A percentile compares a stretch with the other conserved stretches of the same genome.
Evolutionary conservation across 2,329 filamentous ascomycete genomes (phyloP).

Genomic region (Fusarium neocosmosporiellum): DNA sequence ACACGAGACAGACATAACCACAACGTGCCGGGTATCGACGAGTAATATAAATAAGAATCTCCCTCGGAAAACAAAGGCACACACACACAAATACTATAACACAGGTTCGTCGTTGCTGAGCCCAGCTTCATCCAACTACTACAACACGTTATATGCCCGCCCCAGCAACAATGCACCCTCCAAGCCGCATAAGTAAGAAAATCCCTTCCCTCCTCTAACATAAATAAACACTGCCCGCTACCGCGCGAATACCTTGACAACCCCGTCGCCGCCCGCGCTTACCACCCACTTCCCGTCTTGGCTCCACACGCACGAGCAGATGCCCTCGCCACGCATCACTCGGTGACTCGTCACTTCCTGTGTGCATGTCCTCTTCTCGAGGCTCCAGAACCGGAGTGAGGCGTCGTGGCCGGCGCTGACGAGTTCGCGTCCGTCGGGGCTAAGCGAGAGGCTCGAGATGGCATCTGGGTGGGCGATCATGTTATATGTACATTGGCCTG

Average conservation of each 20-base stretch:
- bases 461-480: constrained; percentile 97
- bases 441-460: constrained; percentile 91
- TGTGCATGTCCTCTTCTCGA: constrained; percentile 94
- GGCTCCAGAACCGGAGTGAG: constrained; percentile 94
- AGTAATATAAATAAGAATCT: constrained; percentile 42
- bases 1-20: constrained; percentile 23
- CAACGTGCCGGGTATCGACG: constrained; percentile 50
- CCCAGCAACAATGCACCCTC: constrained; percentile 31
- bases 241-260: constrained; percentile 88
- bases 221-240: background rate
- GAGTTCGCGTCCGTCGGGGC: constrained; percentile 91
- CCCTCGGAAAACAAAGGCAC: constrained; percentile 14
- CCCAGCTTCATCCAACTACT: constrained; percentile 27
- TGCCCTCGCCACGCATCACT: constrained; percentile 94
- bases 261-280: constrained; percentile 92
- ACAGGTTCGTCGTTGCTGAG: constrained; percentile 25
- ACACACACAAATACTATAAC: constrained; percentile 33
- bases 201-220: constrained; percentile 2
- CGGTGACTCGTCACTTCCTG: constrained; percentile 95
- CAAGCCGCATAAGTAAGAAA: constrained; percentile 2
- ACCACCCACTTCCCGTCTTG: constrained; percentile 95
- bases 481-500: constrained; percentile 98
- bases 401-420: constrained; percentile 97
- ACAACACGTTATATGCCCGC: constrained; percentile 9
- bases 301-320: constrained; percentile 95